These are phyloP conservation scores for Hansenula sp. DNA, from an alignment of 1,139 yeast species.

Conservation along the genomic window DNA sequence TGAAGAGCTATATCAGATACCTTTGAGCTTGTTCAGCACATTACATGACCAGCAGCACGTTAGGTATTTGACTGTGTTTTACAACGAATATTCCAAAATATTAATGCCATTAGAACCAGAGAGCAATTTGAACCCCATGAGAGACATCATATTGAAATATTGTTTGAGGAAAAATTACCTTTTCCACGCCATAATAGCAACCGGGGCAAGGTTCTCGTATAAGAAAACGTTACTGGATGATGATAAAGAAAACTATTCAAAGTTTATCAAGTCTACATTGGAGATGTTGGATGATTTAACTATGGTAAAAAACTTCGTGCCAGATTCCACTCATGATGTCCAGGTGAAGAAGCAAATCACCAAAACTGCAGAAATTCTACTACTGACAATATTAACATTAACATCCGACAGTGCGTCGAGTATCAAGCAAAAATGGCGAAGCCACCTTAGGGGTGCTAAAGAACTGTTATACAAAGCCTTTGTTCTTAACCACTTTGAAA, in stretches of 20 bases:
- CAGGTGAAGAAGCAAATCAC: conserved; percentile 7
- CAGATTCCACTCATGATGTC: conserved; percentile 35
- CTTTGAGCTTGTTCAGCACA: conserved; percentile 10
- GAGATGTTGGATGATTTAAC: conserved; percentile 18
- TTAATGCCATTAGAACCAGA: conserved; percentile 58
- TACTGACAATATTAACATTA: conserved; percentile 59
- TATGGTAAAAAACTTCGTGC: conserved; percentile 16
- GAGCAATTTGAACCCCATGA: conserved; percentile 49
- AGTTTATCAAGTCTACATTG: conserved; percentile 57
- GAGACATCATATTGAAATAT: conserved; percentile 58
- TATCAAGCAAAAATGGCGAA: conserved; percentile 66
- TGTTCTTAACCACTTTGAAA: conserved; percentile 30
- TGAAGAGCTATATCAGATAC: conserved; percentile 14
- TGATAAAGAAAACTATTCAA: conserved; percentile 59
- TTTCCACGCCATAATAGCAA: conserved; percentile 64
- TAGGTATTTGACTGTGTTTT: conserved; percentile 52
- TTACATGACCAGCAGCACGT: conserved; percentile 25
- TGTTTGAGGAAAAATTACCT: conserved; percentile 59
- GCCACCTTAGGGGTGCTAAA: conserved; percentile 73
- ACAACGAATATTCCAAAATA: conserved; percentile 51
- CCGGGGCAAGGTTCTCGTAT: conserved; percentile 60
- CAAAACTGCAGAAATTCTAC: conserved; percentile 50
- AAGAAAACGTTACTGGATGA: conserved; percentile 40
- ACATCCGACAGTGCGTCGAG: conserved; percentile 69
- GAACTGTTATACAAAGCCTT: conserved; percentile 48